Base-by-base conservation (phyloP, 768 basidiomycete genomes). In the Mycena crocata region DNA sequence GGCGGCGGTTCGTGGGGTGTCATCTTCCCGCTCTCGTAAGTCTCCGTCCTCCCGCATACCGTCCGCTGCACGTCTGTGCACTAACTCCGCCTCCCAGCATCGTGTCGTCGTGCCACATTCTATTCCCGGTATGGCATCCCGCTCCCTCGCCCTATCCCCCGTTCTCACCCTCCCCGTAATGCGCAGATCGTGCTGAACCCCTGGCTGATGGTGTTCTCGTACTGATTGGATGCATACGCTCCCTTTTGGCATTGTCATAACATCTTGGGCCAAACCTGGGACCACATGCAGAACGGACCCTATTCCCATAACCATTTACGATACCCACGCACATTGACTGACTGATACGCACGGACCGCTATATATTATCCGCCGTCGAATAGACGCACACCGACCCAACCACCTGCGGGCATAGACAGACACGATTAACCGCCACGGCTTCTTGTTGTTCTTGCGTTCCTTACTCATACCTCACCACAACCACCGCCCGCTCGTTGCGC, bases 151-250 rank as follows among this genome's bases (percentile, higher is more conserved):
- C 35, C 5, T 32, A 24, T 19, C 21, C 32, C 48, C 50, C 21
- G 19, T 44, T 52, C 59, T 51, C 63, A 56, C 49, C 37, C 21
- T 55, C 44, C 35, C 52, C 45, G n/a, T n/a, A n/a, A n/a, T n/a
- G n/a, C n/a, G 57, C 67, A 85, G 83, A 84, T 84, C 68, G 79
- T 81, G 48, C 69, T 79, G 51, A 81, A 83, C 66, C 85, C 85
- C 5, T 86, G 85, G 84, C 74, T 86, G 42, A 85, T 86, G 85
- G 90, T 93, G 37, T 94, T 94, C 78, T 92, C 90, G 19, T 86
- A 85, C 70, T 86, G 73, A 80, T 63, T 31, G 61, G 42, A 55
- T 45, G 23, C 32, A n/a, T n/a, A n/a, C n/a, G n/a, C n/a, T n/a
- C n/a, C n/a, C n/a, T n/a, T n/a, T n/a, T n/a, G n/a, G n/a, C n/a